Percentiles rank a stretch among this genome's conserved stretches.
phyloP scores from a whole-genome alignment of 768 basidiomycete species.

The Nidula microcarpa region DNA sequence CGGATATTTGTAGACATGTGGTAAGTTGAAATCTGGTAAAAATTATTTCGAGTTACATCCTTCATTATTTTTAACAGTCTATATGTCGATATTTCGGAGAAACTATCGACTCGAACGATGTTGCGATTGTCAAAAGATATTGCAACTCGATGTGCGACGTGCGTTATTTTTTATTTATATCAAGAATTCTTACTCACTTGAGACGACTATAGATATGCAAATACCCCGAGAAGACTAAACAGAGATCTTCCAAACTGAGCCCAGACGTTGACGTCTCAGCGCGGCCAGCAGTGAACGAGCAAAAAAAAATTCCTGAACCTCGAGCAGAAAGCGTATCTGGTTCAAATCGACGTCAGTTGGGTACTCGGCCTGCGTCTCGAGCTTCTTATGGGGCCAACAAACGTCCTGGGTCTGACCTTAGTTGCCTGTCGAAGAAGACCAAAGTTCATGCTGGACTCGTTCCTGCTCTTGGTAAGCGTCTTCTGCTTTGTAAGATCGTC shows the following conservation, averaged over 20 bases:
- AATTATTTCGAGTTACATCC: background rate
- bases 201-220: conserved; percentile 61
- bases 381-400: background rate
- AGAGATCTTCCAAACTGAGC: conserved; percentile 47
- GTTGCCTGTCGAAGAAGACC: conserved; percentile 21
- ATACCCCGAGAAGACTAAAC: conserved; percentile 62
- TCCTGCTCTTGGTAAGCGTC: conserved; percentile 25
- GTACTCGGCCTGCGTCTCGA: background rate
- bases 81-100: conserved; percentile 86
- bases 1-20: conserved; percentile 63
- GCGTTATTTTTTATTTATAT: conserved; percentile 13
- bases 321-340: background rate
- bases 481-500: background rate
- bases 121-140: conserved; percentile 40
- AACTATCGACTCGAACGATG: conserved; percentile 45
- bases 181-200: background rate
- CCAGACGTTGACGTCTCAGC: conserved; percentile 22
- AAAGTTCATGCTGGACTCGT: conserved; percentile 21
- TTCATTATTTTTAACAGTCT: conserved; percentile 31
- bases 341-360: background rate
- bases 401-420: conserved; percentile 1
- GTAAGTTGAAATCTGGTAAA: conserved; percentile 32
- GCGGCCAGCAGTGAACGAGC: background rate
- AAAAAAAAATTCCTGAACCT: background rate
- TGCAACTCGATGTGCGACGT: conserved; percentile 85